phyloP scores from a whole-genome alignment of 108 stramenopile genomes.

The Pinguiococcus pyrenoidosus region DNA sequence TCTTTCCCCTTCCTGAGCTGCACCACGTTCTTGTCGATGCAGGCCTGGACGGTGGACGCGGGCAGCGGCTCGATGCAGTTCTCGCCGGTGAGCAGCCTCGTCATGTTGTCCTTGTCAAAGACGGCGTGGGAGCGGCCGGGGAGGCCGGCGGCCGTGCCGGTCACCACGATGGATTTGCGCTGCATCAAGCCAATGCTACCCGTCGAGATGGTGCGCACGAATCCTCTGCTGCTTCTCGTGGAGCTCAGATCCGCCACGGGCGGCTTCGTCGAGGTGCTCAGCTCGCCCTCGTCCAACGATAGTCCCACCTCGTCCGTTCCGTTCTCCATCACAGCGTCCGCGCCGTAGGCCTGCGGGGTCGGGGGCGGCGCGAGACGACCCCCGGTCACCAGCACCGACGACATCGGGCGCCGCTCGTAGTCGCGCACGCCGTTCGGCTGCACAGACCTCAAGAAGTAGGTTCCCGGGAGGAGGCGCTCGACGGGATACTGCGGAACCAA shows the following conservation, averaged over 20 bases:
- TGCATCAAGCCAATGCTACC: conserved; percentile 26
- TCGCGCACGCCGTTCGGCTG: conserved; percentile 57
- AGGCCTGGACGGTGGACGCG: conserved; percentile 43
- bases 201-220: no score
- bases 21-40: conserved; percentile 86
- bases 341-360: conserved; percentile 47
- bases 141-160: conserved; percentile 79
- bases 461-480: conserved; percentile 73
- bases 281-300: conserved; percentile 27
- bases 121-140: conserved; percentile 52
- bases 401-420: conserved; percentile 41
- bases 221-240: no score
- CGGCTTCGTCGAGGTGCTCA: conserved; percentile 14
- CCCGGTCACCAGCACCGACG: conserved; percentile 36
- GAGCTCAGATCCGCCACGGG: no score
- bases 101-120: conserved; percentile 58
- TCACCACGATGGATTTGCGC: conserved; percentile 60
- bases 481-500: conserved; percentile 45
- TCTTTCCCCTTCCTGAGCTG: conserved; percentile 56
- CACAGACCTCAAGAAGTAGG: conserved; percentile 73
- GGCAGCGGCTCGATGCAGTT: conserved; percentile 59
- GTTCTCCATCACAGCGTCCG: conserved; percentile 34
- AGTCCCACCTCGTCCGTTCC: conserved; percentile 49
- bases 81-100: conserved; percentile 57
- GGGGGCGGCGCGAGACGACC: conserved; percentile 55